Conservation (phyloP, 1,139 yeast species). For the Lodderomyces theae region DNA sequence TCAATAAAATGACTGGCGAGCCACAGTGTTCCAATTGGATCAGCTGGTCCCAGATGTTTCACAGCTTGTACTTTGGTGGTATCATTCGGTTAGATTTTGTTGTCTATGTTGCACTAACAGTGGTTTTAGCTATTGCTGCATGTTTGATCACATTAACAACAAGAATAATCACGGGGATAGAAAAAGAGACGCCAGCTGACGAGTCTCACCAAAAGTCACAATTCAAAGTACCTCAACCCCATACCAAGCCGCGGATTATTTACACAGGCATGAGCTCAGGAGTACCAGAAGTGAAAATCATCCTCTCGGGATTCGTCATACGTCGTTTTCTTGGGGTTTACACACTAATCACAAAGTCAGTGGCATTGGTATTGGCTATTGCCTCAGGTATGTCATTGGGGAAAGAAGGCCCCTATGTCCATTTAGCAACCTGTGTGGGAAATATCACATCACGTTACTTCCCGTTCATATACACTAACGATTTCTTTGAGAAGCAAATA, state of each 20-base stretch:
- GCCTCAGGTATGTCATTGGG: constrained; percentile 68
- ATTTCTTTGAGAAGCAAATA: constrained; percentile 55
- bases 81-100: constrained; percentile 27
- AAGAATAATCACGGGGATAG: constrained; percentile 30
- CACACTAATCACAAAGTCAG: constrained; percentile 51
- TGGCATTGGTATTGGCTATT: constrained; percentile 55
- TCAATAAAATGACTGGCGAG: constrained; percentile 21
- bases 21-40: constrained; percentile 31
- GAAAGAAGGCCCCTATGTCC: constrained; percentile 74
- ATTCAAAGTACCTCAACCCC: neutral
- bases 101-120: constrained; percentile 41
- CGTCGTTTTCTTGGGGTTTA: constrained; percentile 55
- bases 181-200: constrained; percentile 1
- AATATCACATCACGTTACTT: constrained; percentile 55
- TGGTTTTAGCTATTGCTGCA: constrained; percentile 45
- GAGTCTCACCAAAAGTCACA: neutral
- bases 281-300: constrained; percentile 61
- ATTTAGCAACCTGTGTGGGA: constrained; percentile 66
- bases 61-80: constrained; percentile 18
- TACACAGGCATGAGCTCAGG: constrained; percentile 66
- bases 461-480: constrained; percentile 48
- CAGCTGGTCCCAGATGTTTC: constrained; percentile 42
- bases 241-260: constrained; percentile 27
- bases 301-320: constrained; percentile 55
- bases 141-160: constrained; percentile 50